Evolutionary conservation across 2,329 filamentous ascomycete species (phyloP).

Genomic region (Didymella segeticola): DNA sequence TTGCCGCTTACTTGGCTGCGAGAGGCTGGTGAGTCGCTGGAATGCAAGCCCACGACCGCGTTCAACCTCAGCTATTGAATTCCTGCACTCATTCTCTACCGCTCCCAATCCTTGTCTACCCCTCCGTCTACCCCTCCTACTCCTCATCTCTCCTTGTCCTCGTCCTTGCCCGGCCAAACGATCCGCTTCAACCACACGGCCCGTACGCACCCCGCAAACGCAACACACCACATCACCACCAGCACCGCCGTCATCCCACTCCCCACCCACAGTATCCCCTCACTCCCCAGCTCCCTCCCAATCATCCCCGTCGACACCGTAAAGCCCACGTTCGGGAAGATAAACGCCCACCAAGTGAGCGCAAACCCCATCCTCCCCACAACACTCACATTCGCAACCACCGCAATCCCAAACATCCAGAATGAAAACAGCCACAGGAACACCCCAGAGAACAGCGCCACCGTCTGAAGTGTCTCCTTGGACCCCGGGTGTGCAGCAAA

Average conservation of each 20-base stretch:
- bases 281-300: slow-evolving; percentile 40
- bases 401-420: slow-evolving; percentile 58
- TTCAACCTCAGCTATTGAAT: no score
- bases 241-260: slow-evolving; percentile 59
- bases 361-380: slow-evolving; percentile 55
- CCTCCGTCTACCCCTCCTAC: no score
- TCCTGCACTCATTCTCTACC: no score
- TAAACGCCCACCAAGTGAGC: slow-evolving; percentile 66
- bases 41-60: no score
- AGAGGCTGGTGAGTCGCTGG: no score
- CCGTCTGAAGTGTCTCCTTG: slow-evolving; percentile 46
- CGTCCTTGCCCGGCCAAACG: slow-evolving; percentile 58
- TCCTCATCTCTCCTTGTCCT: slow-evolving; percentile 32
- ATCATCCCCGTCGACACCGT: slow-evolving; percentile 46
- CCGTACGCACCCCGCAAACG: slow-evolving; percentile 55
- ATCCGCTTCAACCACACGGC: slow-evolving; percentile 60
- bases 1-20: no score
- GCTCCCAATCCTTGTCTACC: no score
- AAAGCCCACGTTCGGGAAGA: slow-evolving; percentile 52
- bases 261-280: slow-evolving; percentile 47
- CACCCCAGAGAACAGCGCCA: slow-evolving; percentile 55
- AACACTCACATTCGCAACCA: slow-evolving; percentile 32
- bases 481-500: slow-evolving; percentile 29
- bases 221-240: slow-evolving; percentile 59
- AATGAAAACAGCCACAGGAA: slow-evolving; percentile 68